phyloP scores from a whole-genome alignment of 768 basidiomycete species.

The Tephrocybe sp. region DNA sequence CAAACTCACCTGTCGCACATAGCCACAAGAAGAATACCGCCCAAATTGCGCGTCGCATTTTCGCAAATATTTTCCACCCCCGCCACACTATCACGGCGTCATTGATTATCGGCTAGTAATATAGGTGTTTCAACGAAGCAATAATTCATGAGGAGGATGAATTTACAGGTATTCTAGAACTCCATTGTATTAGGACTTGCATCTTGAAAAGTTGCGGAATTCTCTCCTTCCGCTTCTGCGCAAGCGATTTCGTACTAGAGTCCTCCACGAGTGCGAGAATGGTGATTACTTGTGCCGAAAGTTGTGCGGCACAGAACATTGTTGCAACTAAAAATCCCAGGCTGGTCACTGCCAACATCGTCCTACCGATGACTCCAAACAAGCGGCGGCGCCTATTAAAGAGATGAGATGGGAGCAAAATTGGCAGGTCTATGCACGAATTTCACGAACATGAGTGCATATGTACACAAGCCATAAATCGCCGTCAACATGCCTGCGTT shows the following conservation, averaged over 20 bases:
- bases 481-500: neutral
- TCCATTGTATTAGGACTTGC: neutral
- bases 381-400: neutral
- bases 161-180: slow-evolving; percentile 3
- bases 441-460: neutral
- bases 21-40: neutral
- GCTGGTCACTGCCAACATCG: neutral
- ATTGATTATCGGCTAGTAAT: slow-evolving; percentile 1
- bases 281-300: neutral
- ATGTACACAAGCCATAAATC: neutral
- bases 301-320: neutral
- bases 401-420: neutral
- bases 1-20: neutral
- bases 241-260: neutral
- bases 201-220: neutral
- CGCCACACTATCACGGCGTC: slow-evolving; percentile 7
- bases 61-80: neutral
- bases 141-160: neutral
- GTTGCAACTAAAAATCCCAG: neutral
- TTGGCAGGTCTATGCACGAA: neutral
- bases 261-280: neutral
- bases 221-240: neutral
- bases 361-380: neutral
- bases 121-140: neutral
- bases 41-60: neutral